Base-by-base conservation (phyloP, 2,329 filamentous ascomycete genomes). In the Raffaelea arxii region DNA sequence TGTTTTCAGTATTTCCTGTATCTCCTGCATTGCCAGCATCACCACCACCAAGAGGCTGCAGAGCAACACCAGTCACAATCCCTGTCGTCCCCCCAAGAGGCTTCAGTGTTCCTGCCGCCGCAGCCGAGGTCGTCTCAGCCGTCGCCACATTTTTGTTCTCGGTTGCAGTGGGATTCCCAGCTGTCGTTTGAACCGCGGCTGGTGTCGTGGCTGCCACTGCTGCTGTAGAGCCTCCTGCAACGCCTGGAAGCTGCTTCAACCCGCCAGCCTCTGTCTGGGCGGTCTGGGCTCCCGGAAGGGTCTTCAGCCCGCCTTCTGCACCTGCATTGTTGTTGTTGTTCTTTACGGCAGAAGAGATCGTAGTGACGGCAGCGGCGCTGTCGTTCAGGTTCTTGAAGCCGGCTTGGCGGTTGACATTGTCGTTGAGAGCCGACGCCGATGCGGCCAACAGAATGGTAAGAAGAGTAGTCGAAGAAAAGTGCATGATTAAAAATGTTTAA, bases 401-500 rank as follows among this genome's bases (percentile, higher is more conserved):
- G 10, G 11, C n/a, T 4, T n/a, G 5, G 21, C 25, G 25, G 22
- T 32, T 37, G 46, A 30, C 36, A 30, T 50, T 49, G 18, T 44
- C 44, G 16, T 18, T 40, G 39, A 43, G 45, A 23, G 49, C 51
- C 32, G 46, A 48, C n/a, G 44, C 27, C 21, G 50, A 46, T 23
- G 49, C 43, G 18, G 49, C 52, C 38, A 56, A 49, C 23, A 56
- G 32, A 16, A 55, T 40, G 12, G 49, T 43, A 19, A 52, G 45
- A 19, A 56, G 40, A 25, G 45, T 49, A n/a, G 46, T 25, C 14
- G 44, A 46, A 1, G 55, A 56, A 44, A 56, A 48, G 46, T 53
- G 53, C 55, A 56, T 56, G 32, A 18, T 10, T 18, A 43, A 46
- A 44, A 21, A 23, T 6, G 27, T 21, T 4, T 21, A 25, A 23